Conservation (phyloP, 2,329 filamentous ascomycete genomes). For the Colletotrichum salicis region DNA sequence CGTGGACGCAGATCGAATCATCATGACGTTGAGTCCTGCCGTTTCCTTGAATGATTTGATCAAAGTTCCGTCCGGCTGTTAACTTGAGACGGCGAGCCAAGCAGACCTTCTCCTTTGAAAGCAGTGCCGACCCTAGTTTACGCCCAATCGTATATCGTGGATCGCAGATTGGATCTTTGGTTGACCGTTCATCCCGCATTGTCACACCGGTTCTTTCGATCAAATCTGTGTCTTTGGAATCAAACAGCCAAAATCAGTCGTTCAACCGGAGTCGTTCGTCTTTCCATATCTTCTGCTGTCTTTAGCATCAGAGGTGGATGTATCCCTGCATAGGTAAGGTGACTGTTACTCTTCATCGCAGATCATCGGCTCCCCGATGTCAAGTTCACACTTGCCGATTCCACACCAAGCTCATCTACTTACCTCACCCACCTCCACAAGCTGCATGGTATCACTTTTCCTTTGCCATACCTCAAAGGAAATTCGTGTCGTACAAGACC, state of each 20-base stretch:
- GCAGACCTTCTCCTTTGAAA: background rate
- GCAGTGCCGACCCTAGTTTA: background rate
- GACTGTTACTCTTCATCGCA: background rate
- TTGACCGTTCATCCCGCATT: background rate
- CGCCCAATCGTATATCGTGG: background rate
- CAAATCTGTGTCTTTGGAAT: background rate
- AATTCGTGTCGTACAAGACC: background rate
- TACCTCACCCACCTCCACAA: background rate
- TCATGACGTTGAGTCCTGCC: background rate
- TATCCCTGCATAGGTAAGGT: background rate
- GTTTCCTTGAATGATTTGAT: background rate
- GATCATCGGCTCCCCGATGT: background rate
- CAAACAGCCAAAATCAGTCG: background rate
- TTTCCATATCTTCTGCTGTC: background rate
- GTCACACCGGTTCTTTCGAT: background rate
- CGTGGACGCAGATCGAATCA: conserved; percentile 4
- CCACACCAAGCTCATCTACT: background rate
- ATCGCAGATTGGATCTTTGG: background rate
- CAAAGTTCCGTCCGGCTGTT: background rate
- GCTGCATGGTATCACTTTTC: background rate
- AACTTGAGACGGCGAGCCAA: background rate
- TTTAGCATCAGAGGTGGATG: background rate
- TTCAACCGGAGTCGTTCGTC: background rate
- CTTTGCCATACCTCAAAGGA: no score
- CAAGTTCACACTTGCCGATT: background rate